Percentiles rank a stretch among this genome's conserved stretches.
phyloP scores from a whole-genome alignment of 2,329 filamentous ascomycete genomes.

The Coleophoma eucalyptorum region DNA sequence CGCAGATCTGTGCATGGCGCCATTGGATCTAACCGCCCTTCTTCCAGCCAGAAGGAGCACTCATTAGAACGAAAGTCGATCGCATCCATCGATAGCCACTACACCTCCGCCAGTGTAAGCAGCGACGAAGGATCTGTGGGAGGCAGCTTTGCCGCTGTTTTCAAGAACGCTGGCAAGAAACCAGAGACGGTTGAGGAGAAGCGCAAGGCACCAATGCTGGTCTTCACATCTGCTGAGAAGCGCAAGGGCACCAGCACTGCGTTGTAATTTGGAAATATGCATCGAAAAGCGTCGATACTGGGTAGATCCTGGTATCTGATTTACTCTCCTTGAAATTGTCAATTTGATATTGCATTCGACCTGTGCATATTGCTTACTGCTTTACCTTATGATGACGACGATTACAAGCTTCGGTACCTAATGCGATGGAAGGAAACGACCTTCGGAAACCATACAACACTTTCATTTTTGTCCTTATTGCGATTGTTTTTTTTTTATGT shows the following conservation, averaged over 20 bases:
- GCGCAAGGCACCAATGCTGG: constrained; percentile 81
- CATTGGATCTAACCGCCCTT: constrained; percentile 83
- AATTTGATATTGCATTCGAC: constrained; percentile 34
- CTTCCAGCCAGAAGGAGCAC: constrained; percentile 59
- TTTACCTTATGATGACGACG: constrained; percentile 23
- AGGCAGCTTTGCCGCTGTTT: constrained; percentile 64
- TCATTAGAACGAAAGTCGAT: constrained; percentile 51
- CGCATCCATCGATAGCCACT: constrained; percentile 38
- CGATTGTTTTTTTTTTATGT: background rate
- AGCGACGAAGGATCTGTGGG: constrained; percentile 56
- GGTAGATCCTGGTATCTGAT: constrained; percentile 28
- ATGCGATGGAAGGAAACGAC: background rate
- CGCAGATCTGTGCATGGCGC: constrained; percentile 77
- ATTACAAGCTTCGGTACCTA: constrained; percentile 2
- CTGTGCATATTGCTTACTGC: constrained; percentile 27
- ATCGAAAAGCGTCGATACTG: constrained; percentile 15
- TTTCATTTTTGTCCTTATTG: background rate
- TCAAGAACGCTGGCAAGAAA: constrained; percentile 57
- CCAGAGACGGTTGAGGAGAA: constrained; percentile 55
- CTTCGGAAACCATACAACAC: background rate
- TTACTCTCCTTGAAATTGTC: constrained; percentile 26
- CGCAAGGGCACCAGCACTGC: constrained; percentile 65
- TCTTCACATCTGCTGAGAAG: constrained; percentile 87
- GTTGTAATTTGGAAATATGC: constrained; percentile 4
- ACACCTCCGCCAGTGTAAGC: constrained; percentile 60